Conservation (phyloP, 306 rosid genomes). For the Malus fusca region DNA sequence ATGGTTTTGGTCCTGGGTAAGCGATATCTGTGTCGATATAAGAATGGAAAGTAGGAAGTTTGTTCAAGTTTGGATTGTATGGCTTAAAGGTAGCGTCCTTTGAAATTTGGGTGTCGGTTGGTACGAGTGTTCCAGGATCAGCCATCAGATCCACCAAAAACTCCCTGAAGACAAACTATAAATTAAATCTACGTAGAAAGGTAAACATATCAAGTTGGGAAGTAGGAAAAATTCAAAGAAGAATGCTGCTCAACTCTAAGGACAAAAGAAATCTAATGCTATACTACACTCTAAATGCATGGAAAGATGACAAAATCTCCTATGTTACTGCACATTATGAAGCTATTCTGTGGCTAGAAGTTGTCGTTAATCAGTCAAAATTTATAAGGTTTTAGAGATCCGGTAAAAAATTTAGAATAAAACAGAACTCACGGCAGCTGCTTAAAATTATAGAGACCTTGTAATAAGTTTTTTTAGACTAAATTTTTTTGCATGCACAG, state of each 20-base stretch:
- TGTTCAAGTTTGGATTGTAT: constrained; percentile 44
- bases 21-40: constrained; percentile 38
- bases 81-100: constrained; percentile 50
- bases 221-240: background rate
- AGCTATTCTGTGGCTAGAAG: background rate
- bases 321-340: background rate
- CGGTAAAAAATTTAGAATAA: background rate
- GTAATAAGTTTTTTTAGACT: background rate
- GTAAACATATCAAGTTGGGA: constrained; percentile 1
- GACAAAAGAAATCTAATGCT: background rate
- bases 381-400: background rate
- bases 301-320: background rate
- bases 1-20: constrained; percentile 40
- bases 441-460: background rate
- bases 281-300: background rate
- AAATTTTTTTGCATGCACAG: background rate
- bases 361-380: background rate
- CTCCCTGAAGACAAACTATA: constrained; percentile 63
- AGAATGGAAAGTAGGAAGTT: constrained; percentile 40
- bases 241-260: background rate
- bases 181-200: constrained; percentile 22
- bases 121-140: constrained; percentile 93
- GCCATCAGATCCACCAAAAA: constrained; percentile 99
- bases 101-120: constrained; percentile 64
- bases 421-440: background rate